Conservation (phyloP, 192 early-diverging fungal species). For the Dissophora ornata region DNA sequence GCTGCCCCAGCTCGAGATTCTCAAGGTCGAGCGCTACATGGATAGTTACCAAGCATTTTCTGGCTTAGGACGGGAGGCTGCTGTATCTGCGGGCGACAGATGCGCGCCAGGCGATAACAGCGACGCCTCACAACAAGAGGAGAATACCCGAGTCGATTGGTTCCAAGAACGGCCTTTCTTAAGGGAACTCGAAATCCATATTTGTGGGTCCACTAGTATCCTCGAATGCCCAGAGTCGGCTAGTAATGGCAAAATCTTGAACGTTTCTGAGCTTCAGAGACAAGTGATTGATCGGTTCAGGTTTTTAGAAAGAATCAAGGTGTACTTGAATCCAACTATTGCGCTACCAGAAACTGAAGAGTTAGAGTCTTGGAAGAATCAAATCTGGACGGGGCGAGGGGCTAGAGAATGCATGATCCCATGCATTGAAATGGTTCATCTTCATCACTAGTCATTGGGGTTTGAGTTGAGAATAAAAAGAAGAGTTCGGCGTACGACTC, state of each 20-base stretch:
- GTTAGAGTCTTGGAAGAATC: neutral
- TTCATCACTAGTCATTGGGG: too few relatives aligned
- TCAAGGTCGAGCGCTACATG: conserved; percentile 20
- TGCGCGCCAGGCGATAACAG: neutral
- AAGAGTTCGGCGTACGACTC: conserved; percentile 52
- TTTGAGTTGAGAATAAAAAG: too few relatives aligned
- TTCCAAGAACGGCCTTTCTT: too few relatives aligned
- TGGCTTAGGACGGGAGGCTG: neutral
- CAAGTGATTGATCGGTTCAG: conserved; percentile 16
- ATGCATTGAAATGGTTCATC: too few relatives aligned
- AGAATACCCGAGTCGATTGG: neutral
- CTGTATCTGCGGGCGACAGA: neutral
- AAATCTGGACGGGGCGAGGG: neutral
- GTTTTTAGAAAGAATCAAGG: conserved; percentile 4
- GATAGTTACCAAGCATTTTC: neutral
- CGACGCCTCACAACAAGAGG: neutral
- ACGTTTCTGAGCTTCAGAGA: too few relatives aligned
- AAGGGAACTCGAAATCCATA: too few relatives aligned
- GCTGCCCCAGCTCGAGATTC: conserved; percentile 6
- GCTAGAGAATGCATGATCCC: too few relatives aligned
- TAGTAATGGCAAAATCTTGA: neutral
- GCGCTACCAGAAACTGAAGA: too few relatives aligned
- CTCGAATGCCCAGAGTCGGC: neutral
- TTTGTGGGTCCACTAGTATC: too few relatives aligned
- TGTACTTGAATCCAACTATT: neutral